Evolutionary conservation across 441 rosid genomes (phyloP).

Genomic region (Populus trichocarpa): DNA sequence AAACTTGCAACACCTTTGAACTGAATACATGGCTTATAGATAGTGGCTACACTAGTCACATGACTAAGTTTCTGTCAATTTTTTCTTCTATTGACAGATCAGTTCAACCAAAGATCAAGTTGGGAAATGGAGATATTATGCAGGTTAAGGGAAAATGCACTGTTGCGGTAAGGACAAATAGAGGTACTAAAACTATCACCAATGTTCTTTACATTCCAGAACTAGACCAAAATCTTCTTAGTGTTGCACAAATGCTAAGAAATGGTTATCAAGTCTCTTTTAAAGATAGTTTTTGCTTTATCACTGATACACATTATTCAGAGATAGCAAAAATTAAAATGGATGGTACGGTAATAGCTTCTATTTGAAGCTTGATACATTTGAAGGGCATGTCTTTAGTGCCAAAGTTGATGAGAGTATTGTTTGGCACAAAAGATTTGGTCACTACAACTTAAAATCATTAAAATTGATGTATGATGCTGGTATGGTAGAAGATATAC

Average conservation of each 20-base stretch:
- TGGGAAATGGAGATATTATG: no score
- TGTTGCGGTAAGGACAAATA: not conserved
- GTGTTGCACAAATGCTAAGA: not conserved
- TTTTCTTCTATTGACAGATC: not conserved
- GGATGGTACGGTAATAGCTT: no score
- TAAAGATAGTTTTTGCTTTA: not conserved
- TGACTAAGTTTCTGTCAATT: no score
- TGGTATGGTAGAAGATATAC: no score
- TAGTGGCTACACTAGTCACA: not conserved
- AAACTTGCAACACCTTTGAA: accelerated
- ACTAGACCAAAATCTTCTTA: not conserved
- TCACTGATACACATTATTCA: not conserved
- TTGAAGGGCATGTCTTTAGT: not conserved
- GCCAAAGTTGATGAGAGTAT: not conserved
- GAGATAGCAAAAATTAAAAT: no score
- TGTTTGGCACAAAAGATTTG: no score
- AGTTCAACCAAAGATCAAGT: not conserved
- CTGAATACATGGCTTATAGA: not conserved
- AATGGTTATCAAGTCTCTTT: not conserved
- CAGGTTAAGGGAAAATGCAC: not conserved
- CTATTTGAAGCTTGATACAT: accelerated
- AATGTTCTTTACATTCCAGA: not conserved
- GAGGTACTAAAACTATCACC: not conserved
- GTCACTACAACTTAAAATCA: no score
- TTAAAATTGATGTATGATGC: no score